Conservation (phyloP, 2,329 filamentous ascomycete genomes). For the Volutella citrinella region DNA sequence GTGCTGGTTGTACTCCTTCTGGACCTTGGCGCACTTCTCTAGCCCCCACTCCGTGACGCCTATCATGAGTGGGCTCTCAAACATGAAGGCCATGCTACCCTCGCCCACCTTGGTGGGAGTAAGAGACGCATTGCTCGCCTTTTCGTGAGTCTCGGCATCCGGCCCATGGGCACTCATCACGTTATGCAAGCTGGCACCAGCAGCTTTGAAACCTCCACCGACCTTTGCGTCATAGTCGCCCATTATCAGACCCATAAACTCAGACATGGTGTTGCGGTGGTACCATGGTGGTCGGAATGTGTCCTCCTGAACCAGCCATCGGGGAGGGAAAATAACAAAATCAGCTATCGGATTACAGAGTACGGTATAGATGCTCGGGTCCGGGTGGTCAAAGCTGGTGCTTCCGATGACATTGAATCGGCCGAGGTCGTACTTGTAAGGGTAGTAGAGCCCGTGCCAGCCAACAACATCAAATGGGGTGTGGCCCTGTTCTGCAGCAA, state of each 20-base stretch:
- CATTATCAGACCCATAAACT: slow-evolving; percentile 61
- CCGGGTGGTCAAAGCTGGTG: slow-evolving; percentile 58
- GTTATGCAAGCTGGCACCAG: slow-evolving; percentile 62
- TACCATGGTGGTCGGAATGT: too few species aligned
- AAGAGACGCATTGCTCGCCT: slow-evolving; percentile 52
- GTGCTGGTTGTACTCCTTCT: slow-evolving; percentile 69
- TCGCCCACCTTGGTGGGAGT: slow-evolving; percentile 56
- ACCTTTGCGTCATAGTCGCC: slow-evolving; percentile 61
- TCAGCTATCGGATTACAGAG: too few species aligned
- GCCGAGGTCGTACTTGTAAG: slow-evolving; percentile 79
- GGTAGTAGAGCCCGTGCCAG: slow-evolving; percentile 76
- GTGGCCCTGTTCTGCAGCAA: slow-evolving; percentile 55
- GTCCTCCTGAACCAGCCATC: slow-evolving; percentile 67
- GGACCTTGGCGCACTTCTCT: slow-evolving; percentile 55
- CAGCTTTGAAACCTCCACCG: slow-evolving; percentile 55
- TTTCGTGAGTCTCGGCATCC: slow-evolving; percentile 54
- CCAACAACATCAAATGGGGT: slow-evolving; percentile 77
- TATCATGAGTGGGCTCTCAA: slow-evolving; percentile 67
- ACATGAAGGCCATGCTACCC: slow-evolving; percentile 67
- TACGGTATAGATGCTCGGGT: slow-evolving; percentile 63
- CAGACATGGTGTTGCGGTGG: slow-evolving; percentile 65
- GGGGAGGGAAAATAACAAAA: slow-evolving; percentile 71
- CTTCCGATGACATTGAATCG: slow-evolving; percentile 73
- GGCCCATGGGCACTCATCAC: slow-evolving; percentile 68
- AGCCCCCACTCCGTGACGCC: slow-evolving; percentile 71